Conservation (phyloP, 2,329 filamentous ascomycete species). For the Fonsecaea pugnacius region DNA sequence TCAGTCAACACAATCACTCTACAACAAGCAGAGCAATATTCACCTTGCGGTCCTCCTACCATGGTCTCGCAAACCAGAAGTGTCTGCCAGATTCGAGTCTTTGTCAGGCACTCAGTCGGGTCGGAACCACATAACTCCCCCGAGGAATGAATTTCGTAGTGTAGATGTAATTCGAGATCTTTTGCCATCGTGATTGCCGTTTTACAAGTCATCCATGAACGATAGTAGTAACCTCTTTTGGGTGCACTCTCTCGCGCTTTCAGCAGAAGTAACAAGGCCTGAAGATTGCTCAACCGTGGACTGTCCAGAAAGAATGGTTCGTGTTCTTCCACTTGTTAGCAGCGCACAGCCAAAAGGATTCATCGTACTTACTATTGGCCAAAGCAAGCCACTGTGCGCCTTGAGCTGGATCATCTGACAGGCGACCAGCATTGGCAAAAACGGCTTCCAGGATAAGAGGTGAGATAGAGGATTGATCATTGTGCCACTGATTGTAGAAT, state of each 20-base stretch:
- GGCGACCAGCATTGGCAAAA: constrained; percentile 82
- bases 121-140: constrained; percentile 71
- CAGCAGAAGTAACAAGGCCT: constrained; percentile 82
- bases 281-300: constrained; percentile 85
- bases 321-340: constrained; percentile 65
- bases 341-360: constrained; percentile 8
- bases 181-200: constrained; percentile 92
- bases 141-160: constrained; percentile 75
- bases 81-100: constrained; percentile 87
- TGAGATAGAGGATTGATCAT: constrained; percentile 80
- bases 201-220: constrained; percentile 95
- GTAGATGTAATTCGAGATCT: constrained; percentile 86
- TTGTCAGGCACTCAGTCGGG: constrained; percentile 76
- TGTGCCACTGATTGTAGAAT: constrained; percentile 89
- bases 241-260: constrained; percentile 92
- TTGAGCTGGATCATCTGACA: constrained; percentile 80
- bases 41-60: constrained; percentile 92
- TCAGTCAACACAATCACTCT: constrained; percentile 30
- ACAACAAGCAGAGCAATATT: constrained; percentile 26
- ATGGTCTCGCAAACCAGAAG: constrained; percentile 86
- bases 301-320: constrained; percentile 93
- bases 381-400: constrained; percentile 92
- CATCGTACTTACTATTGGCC: constrained; percentile 69
- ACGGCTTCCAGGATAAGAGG: constrained; percentile 87
- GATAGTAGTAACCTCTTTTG: constrained; percentile 92